A percentile compares a stretch with the other conserved stretches of the same genome.
phyloP scores from a whole-genome alignment of 441 rosid species.

The Populus hybrid region DNA sequence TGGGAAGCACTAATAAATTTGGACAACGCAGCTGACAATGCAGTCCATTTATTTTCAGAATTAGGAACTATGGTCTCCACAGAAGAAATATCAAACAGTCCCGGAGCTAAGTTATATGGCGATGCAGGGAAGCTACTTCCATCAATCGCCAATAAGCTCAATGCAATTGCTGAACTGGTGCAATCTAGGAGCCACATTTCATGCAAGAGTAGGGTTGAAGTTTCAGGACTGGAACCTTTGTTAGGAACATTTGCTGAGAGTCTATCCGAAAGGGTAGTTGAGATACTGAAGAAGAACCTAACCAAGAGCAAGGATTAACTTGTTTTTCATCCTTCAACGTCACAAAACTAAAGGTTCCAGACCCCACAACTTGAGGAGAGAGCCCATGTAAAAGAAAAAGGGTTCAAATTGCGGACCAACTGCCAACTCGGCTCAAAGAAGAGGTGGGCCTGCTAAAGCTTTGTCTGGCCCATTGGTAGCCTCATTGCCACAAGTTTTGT shows the following conservation, averaged over 20 bases:
- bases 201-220: slow-evolving; percentile 14
- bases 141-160: slow-evolving; percentile 44
- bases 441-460: background rate
- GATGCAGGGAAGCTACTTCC: slow-evolving; percentile 56
- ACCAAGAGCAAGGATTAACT: slow-evolving; percentile 12
- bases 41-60: slow-evolving; percentile 37
- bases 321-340: background rate
- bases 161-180: slow-evolving; percentile 38
- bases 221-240: slow-evolving; percentile 25
- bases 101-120: slow-evolving; percentile 35
- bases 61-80: slow-evolving; percentile 26
- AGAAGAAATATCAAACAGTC: slow-evolving; percentile 33
- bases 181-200: slow-evolving; percentile 15
- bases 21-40: slow-evolving; percentile 40
- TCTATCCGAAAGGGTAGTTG: slow-evolving; percentile 28
- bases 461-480: background rate
- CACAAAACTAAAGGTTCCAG: background rate
- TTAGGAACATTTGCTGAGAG: slow-evolving; percentile 32
- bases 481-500: background rate
- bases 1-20: slow-evolving; percentile 45
- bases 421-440: background rate
- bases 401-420: background rate
- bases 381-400: background rate
- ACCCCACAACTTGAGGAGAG: background rate
- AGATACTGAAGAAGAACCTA: slow-evolving; percentile 27